Percentiles rank a stretch among this genome's conserved stretches.
These are phyloP conservation scores for Podaxis sp. DNA, from an alignment of 768 basidiomycete genomes.

Conservation along the genomic window DNA sequence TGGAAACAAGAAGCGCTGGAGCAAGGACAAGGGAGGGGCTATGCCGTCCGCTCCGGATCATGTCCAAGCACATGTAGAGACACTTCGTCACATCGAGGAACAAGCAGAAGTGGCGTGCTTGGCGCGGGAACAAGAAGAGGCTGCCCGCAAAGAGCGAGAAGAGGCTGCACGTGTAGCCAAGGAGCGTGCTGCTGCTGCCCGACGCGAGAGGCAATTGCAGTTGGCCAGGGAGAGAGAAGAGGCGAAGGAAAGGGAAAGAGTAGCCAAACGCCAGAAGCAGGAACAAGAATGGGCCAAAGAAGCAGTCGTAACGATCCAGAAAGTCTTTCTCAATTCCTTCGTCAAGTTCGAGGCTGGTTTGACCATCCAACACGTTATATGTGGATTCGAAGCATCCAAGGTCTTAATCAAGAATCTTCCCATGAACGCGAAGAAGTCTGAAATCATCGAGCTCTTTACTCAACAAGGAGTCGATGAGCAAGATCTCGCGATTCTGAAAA, in stretches of 20 bases:
- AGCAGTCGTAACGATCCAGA: slow-evolving; percentile 4
- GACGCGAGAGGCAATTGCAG: not conserved
- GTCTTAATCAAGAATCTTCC: slow-evolving; percentile 19
- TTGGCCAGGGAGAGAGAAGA: slow-evolving; percentile 3
- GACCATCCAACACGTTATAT: slow-evolving; percentile 12
- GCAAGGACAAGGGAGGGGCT: not conserved
- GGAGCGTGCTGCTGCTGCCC: not conserved
- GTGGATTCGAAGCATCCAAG: slow-evolving; percentile 19
- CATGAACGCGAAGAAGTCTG: slow-evolving; percentile 7
- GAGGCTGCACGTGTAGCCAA: not conserved
- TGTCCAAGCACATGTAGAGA: not conserved
- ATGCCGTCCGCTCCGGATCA: not conserved
- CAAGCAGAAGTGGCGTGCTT: not conserved
- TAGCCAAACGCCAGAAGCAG: not conserved
- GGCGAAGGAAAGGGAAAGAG: slow-evolving; percentile 5
- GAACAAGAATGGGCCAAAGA: slow-evolving; percentile 14
- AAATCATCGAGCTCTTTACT: slow-evolving; percentile 18
- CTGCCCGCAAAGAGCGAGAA: not conserved
- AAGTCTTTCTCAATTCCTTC: slow-evolving; percentile 17
- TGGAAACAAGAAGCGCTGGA: not conserved
- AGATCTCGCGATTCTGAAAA: slow-evolving; percentile 19
- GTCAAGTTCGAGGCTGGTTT: slow-evolving; percentile 26
- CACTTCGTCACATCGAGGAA: not conserved
- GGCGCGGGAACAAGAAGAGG: not conserved
- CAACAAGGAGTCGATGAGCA: slow-evolving; percentile 14